phyloP scores from a whole-genome alignment of 2,329 filamentous ascomycete species.

The Aspergillus quadrilineatus region DNA sequence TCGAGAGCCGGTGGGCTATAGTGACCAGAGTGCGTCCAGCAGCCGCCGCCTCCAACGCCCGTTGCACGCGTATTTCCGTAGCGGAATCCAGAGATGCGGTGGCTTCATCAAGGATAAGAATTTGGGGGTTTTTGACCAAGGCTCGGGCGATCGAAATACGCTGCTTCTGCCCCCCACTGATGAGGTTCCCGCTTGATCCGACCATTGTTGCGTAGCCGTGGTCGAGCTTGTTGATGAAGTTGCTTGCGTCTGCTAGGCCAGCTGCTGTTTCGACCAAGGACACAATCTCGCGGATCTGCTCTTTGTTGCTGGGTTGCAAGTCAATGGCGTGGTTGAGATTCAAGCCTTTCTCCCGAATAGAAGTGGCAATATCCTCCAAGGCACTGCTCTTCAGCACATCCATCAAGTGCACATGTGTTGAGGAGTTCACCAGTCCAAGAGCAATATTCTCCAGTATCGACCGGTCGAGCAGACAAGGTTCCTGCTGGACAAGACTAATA shows the following conservation, averaged over 20 bases:
- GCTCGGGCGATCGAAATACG: conserved; percentile 85
- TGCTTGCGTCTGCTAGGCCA: conserved; percentile 26
- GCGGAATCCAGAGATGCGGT: conserved; percentile 39
- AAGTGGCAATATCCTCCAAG: conserved; percentile 26
- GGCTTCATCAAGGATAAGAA: conserved; percentile 55
- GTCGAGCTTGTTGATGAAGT: conserved; percentile 29
- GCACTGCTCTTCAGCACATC: conserved; percentile 15
- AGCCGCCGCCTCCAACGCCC: conserved; percentile 30
- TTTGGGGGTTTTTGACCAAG: conserved; percentile 77
- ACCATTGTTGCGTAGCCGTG: conserved; percentile 37
- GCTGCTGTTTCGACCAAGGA: conserved; percentile 31
- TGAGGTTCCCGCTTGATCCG: conserved; percentile 27
- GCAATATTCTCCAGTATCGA: conserved; percentile 57
- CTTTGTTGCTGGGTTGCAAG: conserved; percentile 12
- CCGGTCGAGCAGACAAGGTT: conserved; percentile 52
- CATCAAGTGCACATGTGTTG: conserved; percentile 27
- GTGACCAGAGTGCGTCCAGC: conserved; percentile 34
- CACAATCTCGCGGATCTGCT: conserved; percentile 30
- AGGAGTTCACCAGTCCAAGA: conserved; percentile 47
- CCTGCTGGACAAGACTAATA: conserved; percentile 50
- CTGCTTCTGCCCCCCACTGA: conserved; percentile 75
- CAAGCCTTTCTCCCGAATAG: conserved; percentile 26
- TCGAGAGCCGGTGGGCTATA: conserved; percentile 40
- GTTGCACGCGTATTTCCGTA: conserved; percentile 37
- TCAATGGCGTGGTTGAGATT: conserved; percentile 23